Evolutionary conservation across 1,139 yeast species (phyloP).

Genomic region (Hyphopichia wangnamkhiaoensis): DNA sequence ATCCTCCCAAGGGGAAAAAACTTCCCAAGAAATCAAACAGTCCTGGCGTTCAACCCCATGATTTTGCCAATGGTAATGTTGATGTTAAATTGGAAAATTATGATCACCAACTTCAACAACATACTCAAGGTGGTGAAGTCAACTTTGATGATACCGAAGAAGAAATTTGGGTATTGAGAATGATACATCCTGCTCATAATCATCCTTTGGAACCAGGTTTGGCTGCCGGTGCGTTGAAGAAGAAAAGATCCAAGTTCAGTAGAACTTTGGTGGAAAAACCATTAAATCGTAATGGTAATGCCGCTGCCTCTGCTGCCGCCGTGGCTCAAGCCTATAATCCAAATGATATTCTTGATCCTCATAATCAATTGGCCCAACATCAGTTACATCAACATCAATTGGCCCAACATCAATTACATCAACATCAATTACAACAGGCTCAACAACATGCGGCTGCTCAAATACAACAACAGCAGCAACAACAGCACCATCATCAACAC

Average conservation of each 20-base stretch:
- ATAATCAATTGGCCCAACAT: conserved; percentile 14
- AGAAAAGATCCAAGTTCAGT: conserved; percentile 41
- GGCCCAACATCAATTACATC: conserved; percentile 15
- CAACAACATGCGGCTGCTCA: conserved; percentile 11
- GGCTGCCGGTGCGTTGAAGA: conserved; percentile 20
- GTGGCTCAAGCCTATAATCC: conserved; percentile 19
- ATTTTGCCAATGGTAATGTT: conserved; percentile 19
- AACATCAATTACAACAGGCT: conserved; percentile 11
- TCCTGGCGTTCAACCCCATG: conserved; percentile 12
- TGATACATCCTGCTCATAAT: conserved; percentile 51
- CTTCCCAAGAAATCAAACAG: conserved; percentile 20
- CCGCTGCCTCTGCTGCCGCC: conserved; percentile 14
- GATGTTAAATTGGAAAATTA: conserved; percentile 29
- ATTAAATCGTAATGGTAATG: conserved; percentile 30
- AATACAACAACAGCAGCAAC: conserved; percentile 20
- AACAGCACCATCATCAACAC: conserved; percentile 19
- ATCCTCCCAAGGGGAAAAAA: conserved; percentile 43
- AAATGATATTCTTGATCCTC: conserved; percentile 21
- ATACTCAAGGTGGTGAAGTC: conserved; percentile 11
- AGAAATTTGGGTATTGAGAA: conserved; percentile 52
- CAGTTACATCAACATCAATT: conserved; percentile 18
- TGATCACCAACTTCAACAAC: conserved; percentile 9
- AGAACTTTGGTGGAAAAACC: conserved; percentile 51
- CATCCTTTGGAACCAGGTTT: conserved; percentile 47
- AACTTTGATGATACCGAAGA: conserved; percentile 16